Percentiles rank a stretch among this genome's conserved stretches.
phyloP scores from a whole-genome alignment of 176 grass and related monocot genomes.

The Saccharum officinarum region DNA sequence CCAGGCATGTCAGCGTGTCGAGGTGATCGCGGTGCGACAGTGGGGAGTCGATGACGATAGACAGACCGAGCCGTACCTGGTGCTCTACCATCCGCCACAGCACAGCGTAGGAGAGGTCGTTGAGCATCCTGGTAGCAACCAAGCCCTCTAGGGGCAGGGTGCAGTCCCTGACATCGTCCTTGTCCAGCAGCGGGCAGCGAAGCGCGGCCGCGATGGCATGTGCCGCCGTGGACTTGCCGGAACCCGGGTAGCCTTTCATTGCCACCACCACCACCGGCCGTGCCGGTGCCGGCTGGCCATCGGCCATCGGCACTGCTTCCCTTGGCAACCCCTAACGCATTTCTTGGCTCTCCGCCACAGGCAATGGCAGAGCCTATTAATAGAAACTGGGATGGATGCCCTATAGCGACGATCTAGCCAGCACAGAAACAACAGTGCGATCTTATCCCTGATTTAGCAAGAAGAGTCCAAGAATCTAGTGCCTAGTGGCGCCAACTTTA shows the following conservation, averaged over 20 bases:
- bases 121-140: conserved; percentile 33
- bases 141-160: conserved; percentile 54
- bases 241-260: conserved; percentile 91
- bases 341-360: neutral
- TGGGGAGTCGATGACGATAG: conserved; percentile 70
- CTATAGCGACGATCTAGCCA: neutral
- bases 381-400: neutral
- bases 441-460: conserved; percentile 38
- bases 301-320: conserved; percentile 12
- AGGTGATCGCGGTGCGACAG: conserved; percentile 62
- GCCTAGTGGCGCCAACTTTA: neutral
- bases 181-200: conserved; percentile 73
- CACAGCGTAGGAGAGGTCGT: conserved; percentile 78
- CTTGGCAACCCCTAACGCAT: neutral
- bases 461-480: conserved; percentile 30
- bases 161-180: conserved; percentile 94
- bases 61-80: conserved; percentile 64
- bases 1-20: conserved; percentile 39
- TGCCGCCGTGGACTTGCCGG: conserved; percentile 85
- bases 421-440: neutral
- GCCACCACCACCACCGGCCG: conserved; percentile 49
- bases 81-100: conserved; percentile 55
- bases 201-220: conserved; percentile 49
- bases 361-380: neutral
- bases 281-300: neutral